A percentile compares a stretch with the other conserved stretches of the same genome.
phyloP scores from a whole-genome alignment of 805 yeast species.

The Kodamaea fukazawae region DNA sequence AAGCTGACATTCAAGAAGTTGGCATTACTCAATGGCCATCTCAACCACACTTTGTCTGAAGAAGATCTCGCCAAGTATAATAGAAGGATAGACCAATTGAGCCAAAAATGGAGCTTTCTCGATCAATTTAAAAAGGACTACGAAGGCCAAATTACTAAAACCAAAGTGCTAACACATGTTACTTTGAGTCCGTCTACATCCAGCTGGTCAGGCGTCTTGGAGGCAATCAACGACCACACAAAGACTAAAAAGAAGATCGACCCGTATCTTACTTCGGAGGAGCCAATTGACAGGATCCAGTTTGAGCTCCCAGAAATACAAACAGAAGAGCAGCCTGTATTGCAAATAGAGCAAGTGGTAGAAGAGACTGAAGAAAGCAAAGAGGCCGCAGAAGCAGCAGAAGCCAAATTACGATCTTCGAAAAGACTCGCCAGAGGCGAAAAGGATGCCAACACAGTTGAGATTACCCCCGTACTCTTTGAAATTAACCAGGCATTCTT shows the following conservation, averaged over 20 bases:
- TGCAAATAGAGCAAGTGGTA: not conserved
- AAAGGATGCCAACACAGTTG: constrained; percentile 8
- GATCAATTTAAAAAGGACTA: constrained; percentile 31
- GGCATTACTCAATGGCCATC: constrained; percentile 3
- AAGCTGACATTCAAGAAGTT: not conserved
- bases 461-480: constrained; percentile 16
- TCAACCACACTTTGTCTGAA: not conserved
- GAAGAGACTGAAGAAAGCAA: not conserved
- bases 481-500: constrained; percentile 24
- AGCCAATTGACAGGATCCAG: constrained; percentile 44
- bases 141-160: constrained; percentile 18
- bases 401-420: constrained; percentile 25
- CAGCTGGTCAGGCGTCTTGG: constrained; percentile 29
- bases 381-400: not conserved
- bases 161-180: constrained; percentile 11
- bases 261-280: constrained; percentile 49
- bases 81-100: constrained; percentile 1
- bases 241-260: constrained; percentile 45
- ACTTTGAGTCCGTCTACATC: constrained; percentile 9
- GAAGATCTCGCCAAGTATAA: not conserved
- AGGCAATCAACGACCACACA: constrained; percentile 35
- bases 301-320: constrained; percentile 22
- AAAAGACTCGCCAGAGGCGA: constrained; percentile 31
- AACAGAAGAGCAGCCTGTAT: not conserved
- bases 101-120: constrained; percentile 26